Conservation (phyloP, 352 stramenopile species). For the Discostella stelligera region DNA sequence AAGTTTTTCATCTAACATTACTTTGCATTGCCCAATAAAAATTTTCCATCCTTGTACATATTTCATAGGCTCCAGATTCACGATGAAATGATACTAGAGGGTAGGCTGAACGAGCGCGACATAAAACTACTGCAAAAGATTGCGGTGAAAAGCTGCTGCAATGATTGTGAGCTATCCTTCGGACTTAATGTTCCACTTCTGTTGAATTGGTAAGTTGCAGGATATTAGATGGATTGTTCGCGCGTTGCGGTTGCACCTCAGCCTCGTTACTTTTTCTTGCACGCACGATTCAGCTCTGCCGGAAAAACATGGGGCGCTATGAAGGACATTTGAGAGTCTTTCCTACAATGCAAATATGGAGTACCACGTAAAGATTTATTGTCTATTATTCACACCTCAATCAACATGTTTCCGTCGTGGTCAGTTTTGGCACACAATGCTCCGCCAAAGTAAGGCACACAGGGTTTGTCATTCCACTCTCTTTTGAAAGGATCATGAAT, state of each 20-base stretch:
- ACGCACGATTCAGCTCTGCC: neutral
- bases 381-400: constrained; percentile 43
- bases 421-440: constrained; percentile 58
- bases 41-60: neutral
- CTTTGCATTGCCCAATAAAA: neutral
- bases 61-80: constrained; percentile 64
- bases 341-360: neutral
- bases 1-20: neutral
- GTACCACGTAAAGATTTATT: constrained; percentile 4
- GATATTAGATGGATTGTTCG: neutral
- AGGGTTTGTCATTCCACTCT: constrained; percentile 57
- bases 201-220: constrained; percentile 24
- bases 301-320: neutral
- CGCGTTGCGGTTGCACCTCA: neutral
- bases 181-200: constrained; percentile 45
- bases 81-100: constrained; percentile 70
- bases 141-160: constrained; percentile 42
- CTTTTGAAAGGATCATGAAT: constrained; percentile 48
- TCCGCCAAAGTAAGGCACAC: constrained; percentile 48
- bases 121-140: constrained; percentile 42
- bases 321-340: neutral
- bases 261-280: neutral
- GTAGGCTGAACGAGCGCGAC: constrained; percentile 33
- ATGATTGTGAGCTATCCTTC: constrained; percentile 36
- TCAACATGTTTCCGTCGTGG: constrained; percentile 62